Base-by-base conservation (phyloP, 768 basidiomycete species). In the Hydnomerulius pinastri region DNA sequence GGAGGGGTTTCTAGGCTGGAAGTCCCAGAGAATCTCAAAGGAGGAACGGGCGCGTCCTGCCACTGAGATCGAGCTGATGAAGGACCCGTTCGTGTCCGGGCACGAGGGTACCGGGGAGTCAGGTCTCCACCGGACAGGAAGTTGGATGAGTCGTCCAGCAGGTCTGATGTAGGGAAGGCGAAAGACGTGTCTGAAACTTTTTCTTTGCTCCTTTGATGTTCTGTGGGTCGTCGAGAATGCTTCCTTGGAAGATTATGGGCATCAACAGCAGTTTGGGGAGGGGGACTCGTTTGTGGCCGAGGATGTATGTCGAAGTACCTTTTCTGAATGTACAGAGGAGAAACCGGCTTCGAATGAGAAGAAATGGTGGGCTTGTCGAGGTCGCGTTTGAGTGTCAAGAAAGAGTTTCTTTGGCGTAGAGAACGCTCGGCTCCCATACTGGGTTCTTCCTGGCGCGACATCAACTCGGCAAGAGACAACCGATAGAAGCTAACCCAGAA, bases 1-100 rank as follows among this genome's bases (percentile, higher is more conserved):
- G 87, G 89, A 38, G 85, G 81, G 1, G 86, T 86, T 59, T 85
- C 88, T n/a, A 83, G 77, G 25, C 83, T 83, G 1, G 86, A 88
- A 2, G 86, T 82, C 43, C 81, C 82, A 41, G 88, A 90, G 65
- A 82, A 78, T 53, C 81, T 77, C 48, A 81, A 70, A 59, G 79
- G 71, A 39, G 83, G 77, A 56, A 79, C 71, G 44, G 76, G 58
- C 44, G 74, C 58, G 56, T 75, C 70, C 50, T 74, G 67, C 76
- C 79, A 79, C 54, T 48, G 59, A 5, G 64, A 43, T n/a, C 70
- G 72, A 23, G 65, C 30, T 21, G 68, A 60, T 10, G 83, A 83
- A 23, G 82, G 83, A 7, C 83, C 82, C 10, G 83, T 83, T 44
- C 76, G 75, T 24, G 82, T 83, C 30, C 83, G 77, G 15, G 75